Evolutionary conservation across 768 basidiomycete genomes (phyloP), one percentile per base, ranked within the genome.

Genomic region (Amanita thiersii): DNA sequence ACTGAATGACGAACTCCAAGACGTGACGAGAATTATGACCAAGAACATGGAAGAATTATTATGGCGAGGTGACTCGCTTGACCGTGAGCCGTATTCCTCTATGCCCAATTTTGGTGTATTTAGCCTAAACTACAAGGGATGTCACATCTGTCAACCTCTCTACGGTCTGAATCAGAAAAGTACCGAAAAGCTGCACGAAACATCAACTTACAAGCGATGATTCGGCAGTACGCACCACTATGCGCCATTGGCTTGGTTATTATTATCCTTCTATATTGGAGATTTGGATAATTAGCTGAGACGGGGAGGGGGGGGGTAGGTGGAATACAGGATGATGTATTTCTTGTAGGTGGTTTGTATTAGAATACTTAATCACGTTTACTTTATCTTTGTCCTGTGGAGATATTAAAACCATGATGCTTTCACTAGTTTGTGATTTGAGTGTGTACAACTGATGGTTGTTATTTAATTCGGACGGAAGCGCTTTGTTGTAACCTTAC

Each of bases 21-120:
- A 99, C 56, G 96, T 99, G 46, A 97, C 96, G 37, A 72, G 90
- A 50, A 98, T 99, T 62, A 98, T 99, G 96, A 98, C 96, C 6
- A 98, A 99, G 70, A 98, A 99, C 56, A 99, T 99, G 94, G 96
- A 99, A 63, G 96, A 99, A 62, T 67, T 99, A 39, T 64, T 99
- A 37, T 98, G 94, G 96, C 72, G 96, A 59, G 96, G 96, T 19
- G 96, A 99, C 60, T 94, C 90, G 21, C 72, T 99, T 45, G 96
- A 99, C 61, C 73, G 96, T 94, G 18, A 37, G 42, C 56, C 52
- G 86, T 66, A 34, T 29, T 21, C 37, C 19, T 15, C 21, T 35
- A 42, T 32, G 4, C 12, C 41, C 15, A 26, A 14, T 20, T 25
- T 33, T 33, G 6, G 12, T 40, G 19, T 45, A 6, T 18, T 17